A percentile compares a stretch with the other conserved stretches of the same genome.
phyloP scores from a whole-genome alignment of 1,284 basidiomycete genomes.

The Ceratobasidium sp. region DNA sequence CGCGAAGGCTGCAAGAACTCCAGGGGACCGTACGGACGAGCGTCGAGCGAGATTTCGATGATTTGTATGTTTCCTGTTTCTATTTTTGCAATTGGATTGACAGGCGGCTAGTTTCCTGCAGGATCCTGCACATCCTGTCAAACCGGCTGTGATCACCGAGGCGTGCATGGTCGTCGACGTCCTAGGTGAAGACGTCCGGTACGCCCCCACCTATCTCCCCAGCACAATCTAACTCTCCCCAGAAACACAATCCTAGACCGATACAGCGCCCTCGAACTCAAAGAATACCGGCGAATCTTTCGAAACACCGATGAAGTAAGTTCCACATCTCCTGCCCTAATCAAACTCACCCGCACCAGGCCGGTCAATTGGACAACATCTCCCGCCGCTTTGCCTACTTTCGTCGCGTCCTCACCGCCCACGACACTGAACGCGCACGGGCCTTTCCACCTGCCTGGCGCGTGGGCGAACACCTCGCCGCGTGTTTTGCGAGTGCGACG shows the following conservation, averaged over 20 bases:
- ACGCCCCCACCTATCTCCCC: constrained; percentile 41
- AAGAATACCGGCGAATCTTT: constrained; percentile 97
- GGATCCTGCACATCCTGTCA: constrained; percentile 71
- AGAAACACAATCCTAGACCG: constrained; percentile 80
- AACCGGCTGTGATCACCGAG: constrained; percentile 69
- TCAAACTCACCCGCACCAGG: constrained; percentile 46
- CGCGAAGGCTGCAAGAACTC: constrained; percentile 77
- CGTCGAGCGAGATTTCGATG: constrained; percentile 88
- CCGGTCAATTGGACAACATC: constrained; percentile 96
- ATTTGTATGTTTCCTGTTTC: constrained; percentile 67
- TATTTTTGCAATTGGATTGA: constrained; percentile 25
- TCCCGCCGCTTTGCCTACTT: constrained; percentile 96
- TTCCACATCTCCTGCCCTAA: constrained; percentile 6
- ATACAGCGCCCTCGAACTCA: constrained; percentile 88
- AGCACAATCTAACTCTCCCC: not conserved
- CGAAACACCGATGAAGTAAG: constrained; percentile 80
- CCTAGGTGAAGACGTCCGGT: constrained; percentile 80
- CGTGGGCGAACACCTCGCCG: constrained; percentile 78
- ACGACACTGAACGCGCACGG: constrained; percentile 84
- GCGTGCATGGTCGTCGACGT: constrained; percentile 87
- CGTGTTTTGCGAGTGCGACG: constrained; percentile 87
- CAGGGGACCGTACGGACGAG: constrained; percentile 77
- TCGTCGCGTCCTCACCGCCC: constrained; percentile 82
- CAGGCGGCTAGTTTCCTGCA: constrained; percentile 70
- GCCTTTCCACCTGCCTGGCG: constrained; percentile 86